Evolutionary conservation across 23 red algal species (phyloP).

Genomic region (Cyanidiococcus yangmingshanensis): DNA sequence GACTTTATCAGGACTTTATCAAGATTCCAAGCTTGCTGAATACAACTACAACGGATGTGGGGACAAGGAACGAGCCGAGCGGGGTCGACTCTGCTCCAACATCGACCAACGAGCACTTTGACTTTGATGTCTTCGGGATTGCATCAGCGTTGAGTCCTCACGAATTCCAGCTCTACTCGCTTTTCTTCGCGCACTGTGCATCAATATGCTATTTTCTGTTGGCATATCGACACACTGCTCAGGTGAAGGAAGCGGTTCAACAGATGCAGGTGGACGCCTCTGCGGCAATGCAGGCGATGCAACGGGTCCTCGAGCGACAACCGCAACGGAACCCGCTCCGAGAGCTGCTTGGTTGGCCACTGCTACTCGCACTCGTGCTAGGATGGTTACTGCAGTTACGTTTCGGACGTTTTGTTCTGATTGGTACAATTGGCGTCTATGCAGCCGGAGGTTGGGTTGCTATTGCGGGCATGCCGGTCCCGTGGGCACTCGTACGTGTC

Average conservation of each 20-base stretch:
- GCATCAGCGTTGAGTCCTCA: background rate
- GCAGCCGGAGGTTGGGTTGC: conserved; percentile 8
- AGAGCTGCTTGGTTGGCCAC: background rate
- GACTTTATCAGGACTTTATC: background rate
- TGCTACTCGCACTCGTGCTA: background rate
- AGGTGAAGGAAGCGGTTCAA: background rate
- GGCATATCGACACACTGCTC: background rate
- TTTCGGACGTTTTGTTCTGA: background rate
- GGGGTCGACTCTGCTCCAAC: background rate
- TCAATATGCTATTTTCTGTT: conserved; percentile 16
- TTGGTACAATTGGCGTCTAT: background rate
- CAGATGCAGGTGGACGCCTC: conserved; percentile 18
- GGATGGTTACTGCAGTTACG: background rate
- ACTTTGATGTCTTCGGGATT: background rate
- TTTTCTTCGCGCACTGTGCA: conserved; percentile 15
- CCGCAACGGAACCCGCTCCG: background rate
- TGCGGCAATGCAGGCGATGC: conserved; percentile 13
- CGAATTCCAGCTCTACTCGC: conserved; percentile 19
- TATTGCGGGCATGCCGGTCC: background rate
- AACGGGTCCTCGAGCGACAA: background rate
- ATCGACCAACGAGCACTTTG: background rate
- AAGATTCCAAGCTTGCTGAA: background rate
- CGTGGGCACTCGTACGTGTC: background rate
- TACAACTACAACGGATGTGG: background rate
- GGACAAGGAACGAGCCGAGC: background rate